These are phyloP conservation scores for Blattamonas nauphoetae DNA, from an alignment of 78 protist species.

Conservation along the genomic window DNA sequence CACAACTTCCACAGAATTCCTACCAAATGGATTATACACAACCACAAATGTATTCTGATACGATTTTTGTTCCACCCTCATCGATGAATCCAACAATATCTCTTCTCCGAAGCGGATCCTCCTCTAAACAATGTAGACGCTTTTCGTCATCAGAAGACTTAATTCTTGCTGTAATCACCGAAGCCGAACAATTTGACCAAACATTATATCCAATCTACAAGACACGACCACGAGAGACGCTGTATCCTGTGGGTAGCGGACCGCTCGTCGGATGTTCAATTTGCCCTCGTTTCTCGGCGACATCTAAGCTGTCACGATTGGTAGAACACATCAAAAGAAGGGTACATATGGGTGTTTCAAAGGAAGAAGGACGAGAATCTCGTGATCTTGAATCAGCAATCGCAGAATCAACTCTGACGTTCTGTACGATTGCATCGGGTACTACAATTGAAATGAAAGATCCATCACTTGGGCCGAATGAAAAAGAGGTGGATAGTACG, in stretches of 20 bases:
- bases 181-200: background rate
- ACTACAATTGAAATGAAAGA: background rate
- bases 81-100: no score
- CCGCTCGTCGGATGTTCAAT: background rate
- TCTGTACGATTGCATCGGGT: no score
- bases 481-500: background rate
- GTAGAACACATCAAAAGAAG: background rate
- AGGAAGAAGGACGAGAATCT: background rate
- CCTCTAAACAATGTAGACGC: no score
- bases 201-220: background rate
- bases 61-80: no score
- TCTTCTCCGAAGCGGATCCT: no score
- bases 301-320: background rate
- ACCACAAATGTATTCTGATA: no score
- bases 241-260: background rate
- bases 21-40: no score
- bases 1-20: no score
- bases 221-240: background rate
- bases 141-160: background rate
- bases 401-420: no score
- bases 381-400: background rate
- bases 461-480: background rate
- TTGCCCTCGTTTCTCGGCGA: background rate
- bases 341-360: background rate
- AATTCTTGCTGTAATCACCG: background rate